Base-by-base conservation (phyloP, 225 moss, liverwort and hornwort species). In the Sphagnum contortum region DNA sequence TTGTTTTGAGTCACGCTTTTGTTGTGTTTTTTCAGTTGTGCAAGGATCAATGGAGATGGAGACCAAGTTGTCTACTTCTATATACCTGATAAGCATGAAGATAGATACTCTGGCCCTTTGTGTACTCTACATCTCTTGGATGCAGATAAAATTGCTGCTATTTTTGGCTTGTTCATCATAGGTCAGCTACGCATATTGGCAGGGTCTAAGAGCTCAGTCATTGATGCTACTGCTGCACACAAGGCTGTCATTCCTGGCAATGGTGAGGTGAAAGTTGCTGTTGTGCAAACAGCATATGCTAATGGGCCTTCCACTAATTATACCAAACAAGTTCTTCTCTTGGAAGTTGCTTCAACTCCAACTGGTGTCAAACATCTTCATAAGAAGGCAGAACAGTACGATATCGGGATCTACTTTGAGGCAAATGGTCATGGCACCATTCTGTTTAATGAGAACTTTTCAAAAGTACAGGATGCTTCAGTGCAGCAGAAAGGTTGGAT, bases 351-450 rank as follows among this genome's bases (percentile, higher is more conserved):
- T 54, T 71, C 89, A 57, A 89, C 98, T 8, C 70, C 87, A 57
- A 99, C 98, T 69, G 93, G 98, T 46, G 98, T 99, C 64, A 99
- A 99, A 65, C 79, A 93, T 66, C 77, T 99, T 64, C 93, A 99
- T 64, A 80, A 89, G 71, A 88, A 65, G 80, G 98, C 88, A 52
- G 73, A 68, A 11, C 79, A 83, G 60, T 99, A 89, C 67, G 98
- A 99, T 64, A 71, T 93, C 61, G 93, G 98, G 50, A 76, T 99
- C 63, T 99, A 99, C 68, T 99, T 93, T 74, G 98, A 99, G 75
- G 93, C 93, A 51, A 99, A 99, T 64, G 98, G 98, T 66, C 93
- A 99, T 78, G 98, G 98, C 59, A 93, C 98, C 60, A 75, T 99
- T 71, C 75, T 99, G 57, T 85, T 93, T 68, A 86, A 87, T 79